Percentiles rank a stretch among this genome's conserved stretches.
Evolutionary conservation across 2,329 filamentous ascomycete genomes (phyloP).

Genomic region (Sporothrix pallida): DNA sequence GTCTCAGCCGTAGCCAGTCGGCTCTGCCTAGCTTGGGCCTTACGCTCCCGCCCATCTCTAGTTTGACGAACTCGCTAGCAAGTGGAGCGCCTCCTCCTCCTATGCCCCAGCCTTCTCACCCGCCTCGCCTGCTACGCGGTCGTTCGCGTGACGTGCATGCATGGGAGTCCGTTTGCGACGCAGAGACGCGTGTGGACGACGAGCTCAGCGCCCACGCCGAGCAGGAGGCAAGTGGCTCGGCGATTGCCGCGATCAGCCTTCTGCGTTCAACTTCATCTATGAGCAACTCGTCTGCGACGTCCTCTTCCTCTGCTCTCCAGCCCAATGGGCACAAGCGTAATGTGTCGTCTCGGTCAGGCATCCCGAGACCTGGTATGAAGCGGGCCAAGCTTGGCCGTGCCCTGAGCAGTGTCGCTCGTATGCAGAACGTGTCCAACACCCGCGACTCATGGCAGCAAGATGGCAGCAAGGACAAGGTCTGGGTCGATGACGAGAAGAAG

Average conservation of each 20-base stretch:
- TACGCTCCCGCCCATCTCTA: slow-evolving; percentile 63
- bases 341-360: slow-evolving; percentile 48
- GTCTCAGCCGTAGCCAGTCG: slow-evolving; percentile 73
- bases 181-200: slow-evolving; percentile 69
- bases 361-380: slow-evolving; percentile 55
- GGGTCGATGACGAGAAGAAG: slow-evolving; percentile 45
- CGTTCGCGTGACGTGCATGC: slow-evolving; percentile 85
- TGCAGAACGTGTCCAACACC: slow-evolving; percentile 57
- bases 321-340: slow-evolving; percentile 71
- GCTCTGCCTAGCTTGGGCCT: slow-evolving; percentile 63
- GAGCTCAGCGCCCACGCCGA: slow-evolving; percentile 81
- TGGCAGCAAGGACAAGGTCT: slow-evolving; percentile 41
- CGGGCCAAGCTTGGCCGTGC: slow-evolving; percentile 66
- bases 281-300: slow-evolving; percentile 49
- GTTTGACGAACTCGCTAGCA: slow-evolving; percentile 52
- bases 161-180: slow-evolving; percentile 91
- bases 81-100: slow-evolving; percentile 32
- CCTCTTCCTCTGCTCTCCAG: slow-evolving; percentile 49
- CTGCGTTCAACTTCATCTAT: slow-evolving; percentile 70
- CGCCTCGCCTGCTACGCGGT: slow-evolving; percentile 65
- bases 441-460: slow-evolving; percentile 37
- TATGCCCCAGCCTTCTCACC: slow-evolving; percentile 37
- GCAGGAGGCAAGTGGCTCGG: slow-evolving; percentile 78
- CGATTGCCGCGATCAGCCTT: slow-evolving; percentile 79
- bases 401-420: slow-evolving; percentile 65